A percentile compares a stretch with the other conserved stretches of the same genome.
Conservation (phyloP, 2,329 filamentous ascomycete genomes). For the Cladosporium sp. region DNA sequence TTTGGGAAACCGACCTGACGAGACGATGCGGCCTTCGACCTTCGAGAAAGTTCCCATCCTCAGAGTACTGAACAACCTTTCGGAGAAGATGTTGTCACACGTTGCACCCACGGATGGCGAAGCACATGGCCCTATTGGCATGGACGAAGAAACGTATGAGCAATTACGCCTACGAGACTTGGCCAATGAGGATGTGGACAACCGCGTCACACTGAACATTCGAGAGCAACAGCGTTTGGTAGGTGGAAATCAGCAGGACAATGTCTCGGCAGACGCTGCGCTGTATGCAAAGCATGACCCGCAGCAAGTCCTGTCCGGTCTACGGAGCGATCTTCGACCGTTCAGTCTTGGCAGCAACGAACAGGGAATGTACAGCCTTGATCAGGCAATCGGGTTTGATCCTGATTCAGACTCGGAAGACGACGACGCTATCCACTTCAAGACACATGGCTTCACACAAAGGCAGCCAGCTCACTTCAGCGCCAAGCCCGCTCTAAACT, state of each 20-base stretch:
- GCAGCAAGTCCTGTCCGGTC: conserved; percentile 62
- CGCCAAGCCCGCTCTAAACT: conserved; percentile 40
- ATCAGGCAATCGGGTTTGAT: conserved; percentile 65
- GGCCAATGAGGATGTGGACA: conserved; percentile 69
- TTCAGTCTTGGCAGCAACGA: conserved; percentile 35
- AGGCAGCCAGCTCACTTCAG: conserved; percentile 37
- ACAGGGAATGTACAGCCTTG: conserved; percentile 49
- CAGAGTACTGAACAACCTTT: conserved; percentile 82
- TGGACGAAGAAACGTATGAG: conserved; percentile 72
- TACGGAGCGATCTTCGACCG: conserved; percentile 64
- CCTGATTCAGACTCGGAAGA: conserved; percentile 63
- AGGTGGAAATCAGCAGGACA: conserved; percentile 47
- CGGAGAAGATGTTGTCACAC: conserved; percentile 88
- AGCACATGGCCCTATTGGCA: conserved; percentile 62
- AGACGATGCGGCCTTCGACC: conserved; percentile 79
- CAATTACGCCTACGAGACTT: conserved; percentile 79
- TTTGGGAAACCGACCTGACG: conserved; percentile 81
- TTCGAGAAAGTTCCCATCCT: conserved; percentile 83
- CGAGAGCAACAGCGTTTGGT: conserved; percentile 86
- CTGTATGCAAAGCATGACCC: conserved; percentile 71
- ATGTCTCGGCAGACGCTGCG: conserved; percentile 50
- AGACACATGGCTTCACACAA: conserved; percentile 33
- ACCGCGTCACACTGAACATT: conserved; percentile 80
- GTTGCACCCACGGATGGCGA: conserved; percentile 77
- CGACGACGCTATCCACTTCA: conserved; percentile 40